These are phyloP conservation scores for Auriscalpium vulgare DNA, from an alignment of 768 basidiomycete genomes.

Conservation along the genomic window DNA sequence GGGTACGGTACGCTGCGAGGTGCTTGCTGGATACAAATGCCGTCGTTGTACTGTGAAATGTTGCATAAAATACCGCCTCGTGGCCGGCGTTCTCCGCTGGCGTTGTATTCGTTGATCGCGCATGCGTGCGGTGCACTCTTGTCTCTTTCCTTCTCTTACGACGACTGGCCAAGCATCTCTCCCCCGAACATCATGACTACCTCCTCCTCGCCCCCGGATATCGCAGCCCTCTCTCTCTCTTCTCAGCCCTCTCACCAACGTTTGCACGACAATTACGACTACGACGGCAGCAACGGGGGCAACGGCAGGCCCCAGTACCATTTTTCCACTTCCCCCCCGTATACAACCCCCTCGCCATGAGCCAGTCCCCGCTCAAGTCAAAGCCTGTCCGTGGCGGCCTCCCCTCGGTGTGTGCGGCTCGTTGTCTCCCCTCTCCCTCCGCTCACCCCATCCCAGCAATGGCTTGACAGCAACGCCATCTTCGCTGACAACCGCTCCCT, in stretches of 20 bases:
- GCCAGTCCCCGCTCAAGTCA: slow-evolving; percentile 66
- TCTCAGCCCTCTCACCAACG: slow-evolving; percentile 59
- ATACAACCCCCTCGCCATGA: slow-evolving; percentile 45
- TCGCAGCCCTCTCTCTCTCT: slow-evolving; percentile 68
- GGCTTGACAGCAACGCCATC: slow-evolving; percentile 57
- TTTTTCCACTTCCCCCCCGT: slow-evolving; percentile 58
- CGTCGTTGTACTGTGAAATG: background rate
- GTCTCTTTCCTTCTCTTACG: slow-evolving; percentile 1
- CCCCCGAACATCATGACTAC: slow-evolving; percentile 52
- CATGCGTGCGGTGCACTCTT: background rate
- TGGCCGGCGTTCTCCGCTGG: background rate
- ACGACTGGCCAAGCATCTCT: background rate
- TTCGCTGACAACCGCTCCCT: slow-evolving; percentile 68
- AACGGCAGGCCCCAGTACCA: slow-evolving; percentile 56
- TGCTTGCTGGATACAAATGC: background rate
- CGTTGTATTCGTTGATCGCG: background rate
- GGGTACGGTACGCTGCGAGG: background rate
- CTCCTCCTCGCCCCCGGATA: slow-evolving; percentile 64
- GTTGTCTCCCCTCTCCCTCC: slow-evolving; percentile 10
- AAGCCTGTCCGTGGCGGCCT: slow-evolving; percentile 64
- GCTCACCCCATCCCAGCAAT: slow-evolving; percentile 50
- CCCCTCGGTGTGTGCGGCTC: slow-evolving; percentile 49
- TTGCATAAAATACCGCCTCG: background rate
- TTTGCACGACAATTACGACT: slow-evolving; percentile 83
- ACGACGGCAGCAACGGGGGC: slow-evolving; percentile 50